A percentile compares a stretch with the other conserved stretches of the same genome.
Evolutionary conservation across 2,329 filamentous ascomycete genomes (phyloP).

Genomic region (Alternaria novae-zelandiae): DNA sequence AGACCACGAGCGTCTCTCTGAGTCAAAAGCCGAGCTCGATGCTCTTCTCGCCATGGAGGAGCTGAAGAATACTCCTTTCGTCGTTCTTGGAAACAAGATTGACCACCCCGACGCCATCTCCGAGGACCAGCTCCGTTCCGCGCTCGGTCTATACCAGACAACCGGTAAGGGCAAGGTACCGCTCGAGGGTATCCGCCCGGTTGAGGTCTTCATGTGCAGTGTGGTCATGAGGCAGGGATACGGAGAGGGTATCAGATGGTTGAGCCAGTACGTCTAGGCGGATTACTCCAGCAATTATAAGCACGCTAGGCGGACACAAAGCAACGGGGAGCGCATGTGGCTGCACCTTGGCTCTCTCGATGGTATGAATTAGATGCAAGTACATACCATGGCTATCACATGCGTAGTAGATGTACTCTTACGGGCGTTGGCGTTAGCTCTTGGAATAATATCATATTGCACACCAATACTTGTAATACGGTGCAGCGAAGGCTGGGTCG

Average conservation of each 20-base stretch:
- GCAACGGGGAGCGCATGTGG: neutral
- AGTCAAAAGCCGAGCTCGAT: slow-evolving; percentile 97
- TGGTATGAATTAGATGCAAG: slow-evolving; percentile 1
- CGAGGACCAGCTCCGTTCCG: slow-evolving; percentile 92
- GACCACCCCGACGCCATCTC: slow-evolving; percentile 95
- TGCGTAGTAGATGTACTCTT: slow-evolving; percentile 13
- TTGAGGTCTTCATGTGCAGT: slow-evolving; percentile 98
- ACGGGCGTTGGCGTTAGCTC: slow-evolving; percentile 27
- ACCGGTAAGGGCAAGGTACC: slow-evolving; percentile 49
- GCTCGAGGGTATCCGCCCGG: slow-evolving; percentile 55
- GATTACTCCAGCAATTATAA: neutral
- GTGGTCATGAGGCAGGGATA: slow-evolving; percentile 92
- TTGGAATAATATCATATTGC: slow-evolving; percentile 18
- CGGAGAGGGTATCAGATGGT: slow-evolving; percentile 52
- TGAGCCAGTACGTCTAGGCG: slow-evolving; percentile 50
- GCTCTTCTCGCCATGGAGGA: slow-evolving; percentile 95
- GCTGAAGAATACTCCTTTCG: slow-evolving; percentile 91
- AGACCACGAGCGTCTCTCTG: slow-evolving; percentile 90
- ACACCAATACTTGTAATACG: neutral
- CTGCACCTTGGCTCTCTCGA: neutral
- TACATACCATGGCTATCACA: slow-evolving; percentile 13
- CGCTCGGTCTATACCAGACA: slow-evolving; percentile 86
- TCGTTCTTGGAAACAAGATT: slow-evolving; percentile 99
- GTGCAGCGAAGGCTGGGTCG: neutral
- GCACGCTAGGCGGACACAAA: neutral